Conservation (phyloP, 2,329 filamentous ascomycete genomes). For the Fusarium algeriense region DNA sequence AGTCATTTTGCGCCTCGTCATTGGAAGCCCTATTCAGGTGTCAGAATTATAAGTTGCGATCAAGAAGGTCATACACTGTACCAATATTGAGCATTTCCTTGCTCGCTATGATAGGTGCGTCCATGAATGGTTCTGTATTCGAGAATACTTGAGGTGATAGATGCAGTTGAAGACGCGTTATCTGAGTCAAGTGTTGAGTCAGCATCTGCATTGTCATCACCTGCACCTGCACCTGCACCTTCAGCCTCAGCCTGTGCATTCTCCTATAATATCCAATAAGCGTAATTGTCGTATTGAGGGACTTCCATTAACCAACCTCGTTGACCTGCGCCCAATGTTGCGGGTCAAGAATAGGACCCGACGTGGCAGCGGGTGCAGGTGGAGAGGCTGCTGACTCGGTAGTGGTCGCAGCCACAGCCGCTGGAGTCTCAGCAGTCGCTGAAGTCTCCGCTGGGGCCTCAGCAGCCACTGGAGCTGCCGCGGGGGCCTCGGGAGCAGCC, state of each 20-base stretch:
- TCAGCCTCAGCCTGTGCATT: neutral
- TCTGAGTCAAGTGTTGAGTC: constrained; percentile 20
- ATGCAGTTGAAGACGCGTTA: constrained; percentile 35
- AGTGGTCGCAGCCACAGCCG: neutral
- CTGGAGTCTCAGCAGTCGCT: neutral
- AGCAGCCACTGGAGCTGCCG: neutral
- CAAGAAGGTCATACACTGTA: neutral
- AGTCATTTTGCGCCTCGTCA: constrained; percentile 36
- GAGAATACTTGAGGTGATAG: constrained; percentile 38
- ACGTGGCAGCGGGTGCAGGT: neutral
- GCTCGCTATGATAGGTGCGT: constrained; percentile 42
- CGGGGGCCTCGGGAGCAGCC: neutral
- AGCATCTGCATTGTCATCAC: neutral
- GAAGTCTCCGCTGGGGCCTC: no score
- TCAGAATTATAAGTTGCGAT: neutral
- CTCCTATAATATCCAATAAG: neutral
- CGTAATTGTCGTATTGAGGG: neutral
- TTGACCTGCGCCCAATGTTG: constrained; percentile 38
- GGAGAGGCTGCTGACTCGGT: neutral
- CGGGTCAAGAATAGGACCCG: constrained; percentile 27
- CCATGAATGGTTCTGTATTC: constrained; percentile 42
- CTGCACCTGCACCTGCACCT: neutral
- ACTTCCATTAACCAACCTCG: constrained; percentile 20
- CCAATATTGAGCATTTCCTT: constrained; percentile 46
- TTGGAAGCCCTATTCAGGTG: constrained; percentile 35